Percentiles rank a stretch among this genome's conserved stretches.
Conservation (phyloP, 2,329 filamentous ascomycete species). For the Atkinsonella texensis region DNA sequence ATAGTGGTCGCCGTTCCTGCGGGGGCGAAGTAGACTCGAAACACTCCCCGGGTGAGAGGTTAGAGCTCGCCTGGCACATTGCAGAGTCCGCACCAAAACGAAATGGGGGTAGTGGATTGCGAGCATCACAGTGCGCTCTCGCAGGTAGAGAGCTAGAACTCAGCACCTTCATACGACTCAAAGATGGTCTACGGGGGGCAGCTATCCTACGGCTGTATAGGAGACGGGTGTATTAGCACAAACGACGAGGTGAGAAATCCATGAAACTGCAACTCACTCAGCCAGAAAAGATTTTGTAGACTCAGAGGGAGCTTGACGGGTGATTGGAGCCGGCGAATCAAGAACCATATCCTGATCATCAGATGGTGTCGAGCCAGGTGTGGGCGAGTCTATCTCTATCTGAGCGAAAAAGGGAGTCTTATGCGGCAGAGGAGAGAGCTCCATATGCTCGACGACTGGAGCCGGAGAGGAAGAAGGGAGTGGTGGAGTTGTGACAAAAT, state of each 20-base stretch:
- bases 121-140: constrained; percentile 49
- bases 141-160: constrained; percentile 54
- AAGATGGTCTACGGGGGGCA: constrained; percentile 58
- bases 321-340: constrained; percentile 42
- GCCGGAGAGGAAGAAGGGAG: constrained; percentile 73
- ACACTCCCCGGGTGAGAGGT: constrained; percentile 63
- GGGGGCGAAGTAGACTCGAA: constrained; percentile 65
- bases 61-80: constrained; percentile 18
- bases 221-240: constrained; percentile 13
- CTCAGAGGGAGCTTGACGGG: constrained; percentile 35
- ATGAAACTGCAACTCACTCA: constrained; percentile 35
- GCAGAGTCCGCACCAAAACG: constrained; percentile 47
- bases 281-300: constrained; percentile 33
- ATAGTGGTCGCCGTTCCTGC: constrained; percentile 51
- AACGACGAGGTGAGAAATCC: constrained; percentile 7
- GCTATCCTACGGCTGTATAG: constrained; percentile 50
- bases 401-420: constrained; percentile 59
- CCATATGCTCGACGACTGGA: constrained; percentile 66
- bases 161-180: constrained; percentile 63
- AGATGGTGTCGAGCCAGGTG: constrained; percentile 41
- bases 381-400: constrained; percentile 60
- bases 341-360: constrained; percentile 35
- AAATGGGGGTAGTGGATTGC: constrained; percentile 51
- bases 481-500: constrained; percentile 72
- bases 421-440: constrained; percentile 85